phyloP scores from a whole-genome alignment of 169 alveolate species.

The Eimeria maxima region DNA sequence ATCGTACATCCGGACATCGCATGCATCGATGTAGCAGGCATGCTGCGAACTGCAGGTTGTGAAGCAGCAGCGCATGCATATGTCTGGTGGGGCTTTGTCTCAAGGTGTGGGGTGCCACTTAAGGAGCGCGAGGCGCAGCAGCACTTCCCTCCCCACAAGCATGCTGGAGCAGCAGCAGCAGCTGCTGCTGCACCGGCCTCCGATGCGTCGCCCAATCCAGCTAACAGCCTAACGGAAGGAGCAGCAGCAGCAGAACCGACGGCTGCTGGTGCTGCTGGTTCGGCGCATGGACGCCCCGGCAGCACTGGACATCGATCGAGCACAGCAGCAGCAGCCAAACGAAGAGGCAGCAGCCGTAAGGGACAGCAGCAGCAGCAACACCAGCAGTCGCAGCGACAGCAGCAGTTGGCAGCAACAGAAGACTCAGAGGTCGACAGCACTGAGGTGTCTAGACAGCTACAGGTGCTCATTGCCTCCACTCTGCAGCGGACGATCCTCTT shows the following conservation, averaged over 20 bases:
- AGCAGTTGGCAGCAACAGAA: background rate
- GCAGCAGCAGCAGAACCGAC: slow-evolving; percentile 30
- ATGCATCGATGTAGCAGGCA: slow-evolving; percentile 62
- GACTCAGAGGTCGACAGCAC: background rate
- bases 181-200: slow-evolving; percentile 28
- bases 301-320: slow-evolving; percentile 32
- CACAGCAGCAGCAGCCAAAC: slow-evolving; percentile 34
- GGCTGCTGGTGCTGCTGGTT: background rate
- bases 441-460: slow-evolving; percentile 22
- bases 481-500: slow-evolving; percentile 60
- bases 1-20: slow-evolving; percentile 36
- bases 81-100: slow-evolving; percentile 77
- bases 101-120: slow-evolving; percentile 60
- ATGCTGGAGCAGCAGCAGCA: slow-evolving; percentile 6
- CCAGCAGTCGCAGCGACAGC: slow-evolving; percentile 21
- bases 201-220: background rate
- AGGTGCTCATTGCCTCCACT: slow-evolving; percentile 53
- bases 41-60: slow-evolving; percentile 75
- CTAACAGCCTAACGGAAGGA: background rate
- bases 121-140: slow-evolving; percentile 60
- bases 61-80: slow-evolving; percentile 72
- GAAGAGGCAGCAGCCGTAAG: slow-evolving; percentile 67
- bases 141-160: slow-evolving; percentile 24
- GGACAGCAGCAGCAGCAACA: slow-evolving; percentile 60
- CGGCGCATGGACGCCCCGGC: background rate